Percentiles rank a stretch among this genome's conserved stretches.
Conservation (phyloP, 1,139 yeast genomes). For the Blastobotrys proliferans region DNA sequence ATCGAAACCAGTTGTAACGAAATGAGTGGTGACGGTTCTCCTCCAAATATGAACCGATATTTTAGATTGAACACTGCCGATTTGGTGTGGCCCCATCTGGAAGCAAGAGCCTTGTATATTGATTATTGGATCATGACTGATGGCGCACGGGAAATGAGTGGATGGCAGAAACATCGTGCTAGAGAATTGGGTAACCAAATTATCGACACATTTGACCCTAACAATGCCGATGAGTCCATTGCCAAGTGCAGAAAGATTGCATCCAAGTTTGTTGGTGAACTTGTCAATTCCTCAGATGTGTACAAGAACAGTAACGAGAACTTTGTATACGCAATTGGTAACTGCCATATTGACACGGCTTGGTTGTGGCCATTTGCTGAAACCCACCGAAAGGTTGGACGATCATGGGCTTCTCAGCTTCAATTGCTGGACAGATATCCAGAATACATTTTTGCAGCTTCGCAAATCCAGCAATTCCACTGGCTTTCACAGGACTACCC, state of each 20-base stretch:
- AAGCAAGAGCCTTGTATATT: constrained; percentile 69
- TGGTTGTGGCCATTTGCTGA: constrained; percentile 99
- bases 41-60: constrained; percentile 64
- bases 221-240: constrained; percentile 45
- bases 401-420: constrained; percentile 94
- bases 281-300: constrained; percentile 62
- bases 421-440: constrained; percentile 83
- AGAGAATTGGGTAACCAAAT: constrained; percentile 71
- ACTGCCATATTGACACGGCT: constrained; percentile 96
- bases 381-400: constrained; percentile 81
- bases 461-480: constrained; percentile 92
- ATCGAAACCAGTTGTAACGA: constrained; percentile 92
- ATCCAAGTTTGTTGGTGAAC: constrained; percentile 55
- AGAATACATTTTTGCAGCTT: constrained; percentile 89
- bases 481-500: constrained; percentile 90
- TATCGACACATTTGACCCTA: constrained; percentile 72
- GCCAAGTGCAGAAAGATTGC: constrained; percentile 66
- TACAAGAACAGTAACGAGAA: constrained; percentile 33
- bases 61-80: constrained; percentile 69
- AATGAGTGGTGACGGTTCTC: constrained; percentile 81
- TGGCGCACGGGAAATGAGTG: constrained; percentile 81
- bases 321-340: constrained; percentile 77
- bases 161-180: constrained; percentile 84
- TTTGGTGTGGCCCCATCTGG: constrained; percentile 72
- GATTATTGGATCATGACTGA: constrained; percentile 90